phyloP scores from a whole-genome alignment of 495 filamentous ascomycete species.

The Bombardia bombarda region DNA sequence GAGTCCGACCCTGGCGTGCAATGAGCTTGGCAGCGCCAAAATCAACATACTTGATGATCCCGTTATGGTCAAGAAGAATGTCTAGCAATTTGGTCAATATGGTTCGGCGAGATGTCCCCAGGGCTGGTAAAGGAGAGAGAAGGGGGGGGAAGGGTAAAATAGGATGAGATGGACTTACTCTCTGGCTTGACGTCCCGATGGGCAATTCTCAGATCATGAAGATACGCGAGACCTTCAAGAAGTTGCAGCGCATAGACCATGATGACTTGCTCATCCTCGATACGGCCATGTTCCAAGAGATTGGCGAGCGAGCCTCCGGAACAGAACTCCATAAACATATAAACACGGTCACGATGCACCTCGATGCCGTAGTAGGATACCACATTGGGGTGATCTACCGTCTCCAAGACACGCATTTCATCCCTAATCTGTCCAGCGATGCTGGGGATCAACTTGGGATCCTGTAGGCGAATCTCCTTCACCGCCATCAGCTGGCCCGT shows the following conservation, averaged over 20 bases:
- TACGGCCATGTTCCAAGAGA: slow-evolving; percentile 87
- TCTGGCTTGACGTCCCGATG: slow-evolving; percentile 99
- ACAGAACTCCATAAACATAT: slow-evolving; percentile 99
- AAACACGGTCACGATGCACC: slow-evolving; percentile 95
- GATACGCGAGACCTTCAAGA: slow-evolving; percentile 88
- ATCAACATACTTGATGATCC: slow-evolving; percentile 98
- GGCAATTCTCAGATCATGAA: slow-evolving; percentile 82
- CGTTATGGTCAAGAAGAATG: slow-evolving; percentile 94
- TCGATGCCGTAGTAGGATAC: slow-evolving; percentile 97
- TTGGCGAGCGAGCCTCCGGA: slow-evolving; percentile 88
- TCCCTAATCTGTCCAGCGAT: slow-evolving; percentile 91
- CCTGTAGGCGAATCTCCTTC: slow-evolving; percentile 95
- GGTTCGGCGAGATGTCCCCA: too few relatives aligned
- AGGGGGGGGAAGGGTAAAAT: not conserved
- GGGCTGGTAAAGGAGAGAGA: not conserved
- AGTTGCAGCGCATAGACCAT: slow-evolving; percentile 97
- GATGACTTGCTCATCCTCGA: slow-evolving; percentile 96
- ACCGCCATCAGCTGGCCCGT: slow-evolving; percentile 96
- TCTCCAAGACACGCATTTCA: slow-evolving; percentile 92
- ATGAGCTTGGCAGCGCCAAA: slow-evolving; percentile 98
- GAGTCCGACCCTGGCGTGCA: slow-evolving; percentile 83
- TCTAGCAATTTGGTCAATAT: slow-evolving; percentile 40
- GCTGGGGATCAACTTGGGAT: slow-evolving; percentile 89
- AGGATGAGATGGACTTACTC: slow-evolving; percentile 47
- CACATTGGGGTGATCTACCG: slow-evolving; percentile 93